These are phyloP conservation scores for Heimioporus sp. DNA, from an alignment of 768 basidiomycete species.

Conservation along the genomic window DNA sequence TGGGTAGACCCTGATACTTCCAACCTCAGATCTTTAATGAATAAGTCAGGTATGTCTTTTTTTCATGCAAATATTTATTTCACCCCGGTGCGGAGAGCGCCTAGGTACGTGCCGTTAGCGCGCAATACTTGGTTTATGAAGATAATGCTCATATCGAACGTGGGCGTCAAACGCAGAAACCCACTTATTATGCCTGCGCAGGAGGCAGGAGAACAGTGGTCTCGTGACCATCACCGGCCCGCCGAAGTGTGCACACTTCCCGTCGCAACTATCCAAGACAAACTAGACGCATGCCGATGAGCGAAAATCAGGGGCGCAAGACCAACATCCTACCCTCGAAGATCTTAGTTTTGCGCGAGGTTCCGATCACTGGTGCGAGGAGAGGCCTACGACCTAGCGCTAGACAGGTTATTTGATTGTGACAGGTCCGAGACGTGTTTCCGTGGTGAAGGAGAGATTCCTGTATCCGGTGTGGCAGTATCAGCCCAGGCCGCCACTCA, in stretches of 20 bases:
- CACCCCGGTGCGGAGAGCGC: constrained; percentile 9
- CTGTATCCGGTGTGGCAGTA: too few species aligned
- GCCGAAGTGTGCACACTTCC: too few species aligned
- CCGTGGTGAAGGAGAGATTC: too few species aligned
- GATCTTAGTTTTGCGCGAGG: constrained; percentile 17
- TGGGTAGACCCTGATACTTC: constrained; percentile 6
- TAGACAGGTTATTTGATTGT: too few species aligned
- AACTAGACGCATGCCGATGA: too few species aligned
- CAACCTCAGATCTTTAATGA: constrained; percentile 26
- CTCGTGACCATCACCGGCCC: too few species aligned
- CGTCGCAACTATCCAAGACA: too few species aligned
- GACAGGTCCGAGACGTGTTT: too few species aligned
- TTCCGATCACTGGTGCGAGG: constrained; percentile 2
- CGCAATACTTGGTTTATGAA: constrained; percentile 23
- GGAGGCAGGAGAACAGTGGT: constrained; percentile 29
- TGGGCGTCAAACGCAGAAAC: constrained; percentile 32
- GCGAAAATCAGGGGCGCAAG: too few species aligned
- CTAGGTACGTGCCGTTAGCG: constrained; percentile 30
- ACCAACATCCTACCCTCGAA: not conserved
- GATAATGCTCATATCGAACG: constrained; percentile 27
- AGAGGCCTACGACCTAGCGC: too few species aligned
- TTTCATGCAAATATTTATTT: not conserved
- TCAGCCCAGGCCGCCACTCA: constrained; percentile 6
- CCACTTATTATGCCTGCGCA: constrained; percentile 26
- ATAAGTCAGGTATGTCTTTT: constrained; percentile 26